Base-by-base conservation (phyloP, 2,329 filamentous ascomycete genomes). In the Aspergillus versicolor region DNA sequence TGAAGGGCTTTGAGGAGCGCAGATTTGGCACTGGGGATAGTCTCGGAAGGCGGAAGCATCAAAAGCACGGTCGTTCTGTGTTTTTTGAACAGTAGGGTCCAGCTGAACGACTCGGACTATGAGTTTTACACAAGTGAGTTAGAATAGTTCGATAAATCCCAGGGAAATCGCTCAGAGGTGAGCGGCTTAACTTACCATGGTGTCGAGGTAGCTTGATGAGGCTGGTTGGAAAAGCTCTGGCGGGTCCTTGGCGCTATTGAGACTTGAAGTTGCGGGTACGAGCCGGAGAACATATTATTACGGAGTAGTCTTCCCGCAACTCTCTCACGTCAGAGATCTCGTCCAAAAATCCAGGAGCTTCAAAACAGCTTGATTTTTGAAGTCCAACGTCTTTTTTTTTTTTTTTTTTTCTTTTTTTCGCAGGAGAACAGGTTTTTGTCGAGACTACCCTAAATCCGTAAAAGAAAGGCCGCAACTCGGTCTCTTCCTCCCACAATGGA, bases 71-170 rank as follows among this genome's bases (percentile, higher is more conserved):
- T 92, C 65, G 86, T 83, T 57, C 85, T 84, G 68, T 88, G 86
- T 70, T 89, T 82, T 73, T 91, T 91, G 76, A 92, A 86, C 58
- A 87, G 82, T 54, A 92, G 76, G 9, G 88, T 90, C 65, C 84
- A 79, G 63, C 82, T 77, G n/a, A 80, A 75, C 44, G 84, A 80
- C 47, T 70, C 66, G 27, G 65, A 48, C 22, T 67, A 67, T 21
- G 61, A 57, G 61, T 69, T 34, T 55, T 8, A 24, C 13, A 22
- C 11, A 41, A 21, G 6, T 38, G 48, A 43, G 30, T 32, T 38
- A 55, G 47, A 37, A 38, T 37, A 52, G n/a, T 8, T 24, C 7
- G 8, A 7, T 45, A 19, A 9, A 37, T 37, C n/a, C 12, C 19
- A 27, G 4, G 6, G 27, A n/a, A 21, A 22, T 3, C 19, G 49